Conservation (phyloP, 1,139 yeast species). For the Arxiozyma telluris region DNA sequence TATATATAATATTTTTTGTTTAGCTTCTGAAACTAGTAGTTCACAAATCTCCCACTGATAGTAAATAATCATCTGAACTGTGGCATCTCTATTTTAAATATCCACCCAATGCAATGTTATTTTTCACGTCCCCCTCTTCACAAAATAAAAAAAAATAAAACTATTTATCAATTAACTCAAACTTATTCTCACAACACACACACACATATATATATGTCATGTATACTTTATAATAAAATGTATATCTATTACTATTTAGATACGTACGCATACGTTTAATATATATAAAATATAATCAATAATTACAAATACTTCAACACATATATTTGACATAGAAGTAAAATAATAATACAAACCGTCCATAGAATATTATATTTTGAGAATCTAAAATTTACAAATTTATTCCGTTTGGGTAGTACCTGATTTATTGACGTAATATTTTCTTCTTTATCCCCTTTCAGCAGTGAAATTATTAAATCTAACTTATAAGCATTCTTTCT, state of each 20-base stretch:
- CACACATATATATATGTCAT: neutral
- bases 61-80: too few relatives aligned
- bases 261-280: neutral
- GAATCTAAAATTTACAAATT: neutral
- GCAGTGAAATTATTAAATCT: conserved; percentile 12
- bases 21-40: neutral
- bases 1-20: too few relatives aligned
- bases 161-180: neutral
- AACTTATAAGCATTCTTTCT: conserved; percentile 17
- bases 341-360: conserved; percentile 27
- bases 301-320: conserved; percentile 15
- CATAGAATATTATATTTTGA: conserved; percentile 15
- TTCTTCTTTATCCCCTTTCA: conserved; percentile 2
- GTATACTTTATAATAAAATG: neutral
- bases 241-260: neutral
- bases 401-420: neutral
- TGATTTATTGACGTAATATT: neutral
- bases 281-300: neutral
- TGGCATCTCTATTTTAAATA: too few relatives aligned
- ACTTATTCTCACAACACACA: neutral
- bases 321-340: conserved; percentile 22
- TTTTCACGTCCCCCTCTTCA: too few relatives aligned
- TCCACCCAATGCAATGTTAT: neutral
- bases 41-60: neutral
- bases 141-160: too few relatives aligned